A percentile compares a stretch with the other conserved stretches of the same genome.
phyloP scores from a whole-genome alignment of 768 basidiomycete species.

The Brasilioporus rufonigricans region DNA sequence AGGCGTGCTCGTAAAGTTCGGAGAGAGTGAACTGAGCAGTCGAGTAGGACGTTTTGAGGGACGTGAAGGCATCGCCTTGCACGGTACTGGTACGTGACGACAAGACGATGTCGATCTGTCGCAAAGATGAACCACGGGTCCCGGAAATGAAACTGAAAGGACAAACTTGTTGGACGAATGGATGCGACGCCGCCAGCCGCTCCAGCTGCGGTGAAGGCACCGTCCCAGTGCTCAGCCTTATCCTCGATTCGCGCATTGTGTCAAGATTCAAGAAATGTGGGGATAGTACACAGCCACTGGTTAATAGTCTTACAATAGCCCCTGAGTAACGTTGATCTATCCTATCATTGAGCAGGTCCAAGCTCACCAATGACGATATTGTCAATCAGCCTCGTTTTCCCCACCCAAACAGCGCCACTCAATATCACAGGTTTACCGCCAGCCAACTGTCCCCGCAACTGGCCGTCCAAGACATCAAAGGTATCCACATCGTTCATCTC shows the following conservation, averaged over 20 bases:
- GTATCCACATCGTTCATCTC: constrained; percentile 81
- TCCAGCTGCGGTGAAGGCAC: constrained; percentile 31
- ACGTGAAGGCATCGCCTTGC: constrained; percentile 39
- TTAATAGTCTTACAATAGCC: too few species aligned
- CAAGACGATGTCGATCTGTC: constrained; percentile 63
- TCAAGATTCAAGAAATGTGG: constrained; percentile 3
- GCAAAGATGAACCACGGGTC: constrained; percentile 2
- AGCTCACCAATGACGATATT: constrained; percentile 80
- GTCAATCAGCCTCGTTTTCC: constrained; percentile 88
- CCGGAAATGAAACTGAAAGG: not conserved
- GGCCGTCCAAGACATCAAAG: constrained; percentile 58
- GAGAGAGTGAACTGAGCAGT: constrained; percentile 44
- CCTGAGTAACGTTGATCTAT: too few species aligned
- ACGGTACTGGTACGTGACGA: constrained; percentile 42
- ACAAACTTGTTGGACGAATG: constrained; percentile 54
- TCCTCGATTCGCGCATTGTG: too few species aligned
- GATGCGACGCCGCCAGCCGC: constrained; percentile 40
- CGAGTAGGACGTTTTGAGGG: constrained; percentile 43
- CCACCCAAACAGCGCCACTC: constrained; percentile 86
- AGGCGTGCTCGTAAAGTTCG: constrained; percentile 41
- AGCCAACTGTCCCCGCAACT: constrained; percentile 26
- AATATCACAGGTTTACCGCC: constrained; percentile 52
- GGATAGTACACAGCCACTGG: constrained; percentile 16
- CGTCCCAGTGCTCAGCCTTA: constrained; percentile 20
- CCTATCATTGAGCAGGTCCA: too few species aligned